These are phyloP conservation scores for Saururus chinensis DNA, from an alignment of 164 flowering plant species.

Conservation along the genomic window DNA sequence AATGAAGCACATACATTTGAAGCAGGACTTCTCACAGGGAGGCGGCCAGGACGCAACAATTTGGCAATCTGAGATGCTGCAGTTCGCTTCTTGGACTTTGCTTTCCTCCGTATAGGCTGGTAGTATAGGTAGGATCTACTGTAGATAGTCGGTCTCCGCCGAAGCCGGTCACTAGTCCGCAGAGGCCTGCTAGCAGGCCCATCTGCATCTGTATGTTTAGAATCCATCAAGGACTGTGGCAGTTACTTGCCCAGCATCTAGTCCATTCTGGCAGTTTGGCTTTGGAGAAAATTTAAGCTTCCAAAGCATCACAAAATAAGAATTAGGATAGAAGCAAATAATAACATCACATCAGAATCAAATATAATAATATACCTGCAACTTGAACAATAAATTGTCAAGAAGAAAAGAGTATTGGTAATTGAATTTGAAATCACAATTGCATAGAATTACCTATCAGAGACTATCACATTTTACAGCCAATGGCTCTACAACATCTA, in stretches of 20 bases:
- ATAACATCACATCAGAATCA: no score
- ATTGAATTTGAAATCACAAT: no score
- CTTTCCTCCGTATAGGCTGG: constrained; percentile 30
- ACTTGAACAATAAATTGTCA: no score
- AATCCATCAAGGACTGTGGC: constrained; percentile 26
- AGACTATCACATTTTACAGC: no score
- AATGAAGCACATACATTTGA: constrained; percentile 27
- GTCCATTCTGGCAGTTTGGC: not conserved
- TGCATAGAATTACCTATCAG: no score
- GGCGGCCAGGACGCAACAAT: constrained; percentile 39
- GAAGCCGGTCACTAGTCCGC: constrained; percentile 61
- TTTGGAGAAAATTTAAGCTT: no score
- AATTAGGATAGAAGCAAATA: no score
- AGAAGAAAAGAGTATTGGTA: no score
- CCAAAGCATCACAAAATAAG: no score
- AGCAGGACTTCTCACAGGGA: constrained; percentile 22
- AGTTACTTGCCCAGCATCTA: not conserved
- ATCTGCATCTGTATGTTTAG: constrained; percentile 45
- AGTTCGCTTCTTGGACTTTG: constrained; percentile 58
- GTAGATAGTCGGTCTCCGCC: constrained; percentile 42
- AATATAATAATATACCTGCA: no score
- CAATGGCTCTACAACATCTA: no score
- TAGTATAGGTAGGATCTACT: constrained; percentile 39
- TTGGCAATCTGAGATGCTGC: constrained; percentile 78
- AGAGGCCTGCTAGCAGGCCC: constrained; percentile 36